Evolutionary conservation across 352 stramenopile genomes (phyloP).

Genomic region (Globisporangium splendens): DNA sequence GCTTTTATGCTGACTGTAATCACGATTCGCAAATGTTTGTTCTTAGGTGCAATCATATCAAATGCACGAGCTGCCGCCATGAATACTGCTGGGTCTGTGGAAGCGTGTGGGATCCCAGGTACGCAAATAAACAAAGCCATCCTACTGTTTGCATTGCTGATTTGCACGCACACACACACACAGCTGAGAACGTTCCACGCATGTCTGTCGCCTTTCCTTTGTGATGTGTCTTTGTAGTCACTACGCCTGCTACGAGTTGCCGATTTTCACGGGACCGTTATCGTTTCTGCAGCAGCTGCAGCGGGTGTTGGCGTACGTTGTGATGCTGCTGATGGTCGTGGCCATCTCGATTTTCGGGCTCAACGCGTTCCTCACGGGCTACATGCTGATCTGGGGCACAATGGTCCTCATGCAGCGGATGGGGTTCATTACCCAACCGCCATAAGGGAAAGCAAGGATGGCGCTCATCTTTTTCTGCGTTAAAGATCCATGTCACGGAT

Average conservation of each 20-base stretch:
- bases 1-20: not conserved
- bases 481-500: too few relatives aligned
- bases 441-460: too few relatives aligned
- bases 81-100: slow-evolving; percentile 77
- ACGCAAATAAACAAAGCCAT: not conserved
- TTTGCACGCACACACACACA: too few relatives aligned
- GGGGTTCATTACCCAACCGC: not conserved
- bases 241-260: slow-evolving; percentile 69
- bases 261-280: slow-evolving; percentile 31
- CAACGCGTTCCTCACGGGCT: slow-evolving; percentile 43
- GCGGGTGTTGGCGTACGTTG: slow-evolving; percentile 36
- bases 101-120: slow-evolving; percentile 38
- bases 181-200: too few relatives aligned
- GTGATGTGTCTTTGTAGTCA: slow-evolving; percentile 28
- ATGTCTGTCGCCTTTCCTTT: too few relatives aligned
- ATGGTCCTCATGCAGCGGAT: slow-evolving; percentile 10
- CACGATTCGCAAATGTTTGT: not conserved
- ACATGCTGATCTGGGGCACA: slow-evolving; percentile 18
- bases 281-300: slow-evolving; percentile 34
- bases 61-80: slow-evolving; percentile 52
- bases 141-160: too few relatives aligned
- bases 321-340: slow-evolving; percentile 46
- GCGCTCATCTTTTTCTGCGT: not conserved
- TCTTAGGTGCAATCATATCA: slow-evolving; percentile 65
- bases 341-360: slow-evolving; percentile 59